These are phyloP conservation scores for Climacium dendroides DNA, from an alignment of 225 moss, liverwort and hornwort species.

Conservation along the genomic window DNA sequence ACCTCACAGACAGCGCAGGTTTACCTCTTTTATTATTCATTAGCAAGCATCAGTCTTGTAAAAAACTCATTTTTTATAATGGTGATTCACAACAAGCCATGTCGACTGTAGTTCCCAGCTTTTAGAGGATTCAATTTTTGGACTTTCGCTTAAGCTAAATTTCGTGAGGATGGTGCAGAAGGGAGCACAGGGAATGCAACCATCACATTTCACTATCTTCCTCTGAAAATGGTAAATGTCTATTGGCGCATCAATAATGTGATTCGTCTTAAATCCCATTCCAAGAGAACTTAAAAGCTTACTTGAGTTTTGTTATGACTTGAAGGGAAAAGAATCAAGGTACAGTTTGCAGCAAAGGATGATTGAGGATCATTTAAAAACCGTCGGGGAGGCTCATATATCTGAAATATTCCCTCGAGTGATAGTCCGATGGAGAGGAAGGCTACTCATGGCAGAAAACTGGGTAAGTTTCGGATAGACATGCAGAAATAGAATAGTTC, in stretches of 20 bases:
- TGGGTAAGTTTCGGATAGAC: conserved; percentile 2
- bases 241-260: not conserved
- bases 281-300: not conserved
- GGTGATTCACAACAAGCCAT: not conserved
- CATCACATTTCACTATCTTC: conserved; percentile 39
- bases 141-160: not conserved
- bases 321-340: conserved; percentile 24
- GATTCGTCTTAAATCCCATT: not conserved
- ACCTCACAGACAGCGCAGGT: conserved; percentile 26
- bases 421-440: conserved; percentile 29
- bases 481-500: not conserved
- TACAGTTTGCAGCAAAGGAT: conserved; percentile 11
- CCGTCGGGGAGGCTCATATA: not conserved
- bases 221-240: conserved; percentile 21
- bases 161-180: conserved; percentile 5
- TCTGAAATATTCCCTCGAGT: conserved; percentile 13
- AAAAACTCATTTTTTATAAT: not conserved
- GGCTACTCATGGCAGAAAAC: conserved; percentile 24
- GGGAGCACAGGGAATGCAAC: conserved; percentile 18
- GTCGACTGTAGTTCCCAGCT: not conserved
- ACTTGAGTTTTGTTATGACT: not conserved
- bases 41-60: not conserved
- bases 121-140: not conserved
- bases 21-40: not conserved
- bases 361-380: conserved; percentile 9